Evolutionary conservation across 208 protist genomes (phyloP), one percentile per base, ranked within the genome.

Genomic region (Naegleria lovaniensis): DNA sequence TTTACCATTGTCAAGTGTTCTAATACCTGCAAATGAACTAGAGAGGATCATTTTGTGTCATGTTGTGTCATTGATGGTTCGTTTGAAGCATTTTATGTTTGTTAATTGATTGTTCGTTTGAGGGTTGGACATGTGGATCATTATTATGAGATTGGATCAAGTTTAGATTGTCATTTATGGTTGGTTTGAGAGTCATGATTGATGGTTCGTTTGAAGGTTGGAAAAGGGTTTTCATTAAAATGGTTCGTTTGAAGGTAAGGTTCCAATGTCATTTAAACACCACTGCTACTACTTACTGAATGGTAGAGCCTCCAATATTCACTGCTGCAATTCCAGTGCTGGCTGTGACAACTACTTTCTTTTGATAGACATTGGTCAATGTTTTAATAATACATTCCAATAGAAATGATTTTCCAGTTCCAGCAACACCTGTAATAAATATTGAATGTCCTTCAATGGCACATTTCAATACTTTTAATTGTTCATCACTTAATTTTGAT

Each of bases 391-490:
- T 88, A n/a, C 41, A 36, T 58, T 29, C 6, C 4, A 88, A 39
- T 88, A 88, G 4, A 58, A 58, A 58, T 58, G 25, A 39, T 29
- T 88, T 88, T 7, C 39, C 43, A 38, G 39, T 88, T 58, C 39
- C 39, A 59, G 84, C 84, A 55, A n/a, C 39, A 59, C 39, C 43
- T 29, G 39, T 88, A 39, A 88, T 40, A 87, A 87, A 87, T 7
- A 87, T n/a, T 0, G 16, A 40, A 25, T 87, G 22, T 52, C 83
- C 83, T 33, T 51, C 22, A 2, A 41, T 41, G 11, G 43, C 83
- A 52, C 19, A 87, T 29, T 87, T 38, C 41, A 87, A 87, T 29
- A 87, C 40, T 3, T 41, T 87, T 39, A 52, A 22, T 51, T 87
- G 83, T 87, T 87, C 83, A 51, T 40, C 19, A 51, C 83, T 87